Base-by-base conservation (phyloP, 768 basidiomycete genomes). In the Guyanaporus albipodus region DNA sequence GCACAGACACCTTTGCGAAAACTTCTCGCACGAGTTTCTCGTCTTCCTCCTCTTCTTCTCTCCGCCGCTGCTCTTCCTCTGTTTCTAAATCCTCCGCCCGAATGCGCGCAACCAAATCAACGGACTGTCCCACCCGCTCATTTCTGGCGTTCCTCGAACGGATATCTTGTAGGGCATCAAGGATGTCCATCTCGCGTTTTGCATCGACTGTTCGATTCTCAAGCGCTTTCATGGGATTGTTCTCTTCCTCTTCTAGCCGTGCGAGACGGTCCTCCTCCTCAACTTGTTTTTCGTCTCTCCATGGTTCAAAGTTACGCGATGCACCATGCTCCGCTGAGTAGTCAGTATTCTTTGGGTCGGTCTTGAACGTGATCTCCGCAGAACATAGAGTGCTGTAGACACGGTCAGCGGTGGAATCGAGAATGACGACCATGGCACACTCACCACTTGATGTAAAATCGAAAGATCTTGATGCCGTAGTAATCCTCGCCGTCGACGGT, bases 361-460 rank as follows among this genome's bases (percentile, higher is more conserved):
- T 99, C 68, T 98, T 98, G 83, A 99, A 99, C 0, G 96, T 98
- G 55, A 99, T 98, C 65, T 99, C 96, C 8, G 95, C 88, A 3
- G 93, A 96, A 64, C 96, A 99, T 31, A 93, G 70, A 12, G 93
- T 94, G 60, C 95, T 95, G 55, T 3, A 39, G 7, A 24, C 11
- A 19, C 9, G 18, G 38, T 73, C 35, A 62, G 52, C 9, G 29
- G n/a, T 6, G 3, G n/a, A 7, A 1, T 22, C n/a, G 6, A 37
- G 8, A 26, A 36, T 6, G 24, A 46, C 11, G 48, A 42, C 19
- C 48, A 40, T 42, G 53, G 64, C 50, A 41, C 61, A 52, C 73
- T 42, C 44, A 81, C 90, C 89, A 92, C 71, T 91, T 92, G 59
- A 92, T 92, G 58, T 91, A 92, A 67, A 92, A 92, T 29, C 89